Conservation (phyloP, 139 green algal species). For the Chlorella sp. region DNA sequence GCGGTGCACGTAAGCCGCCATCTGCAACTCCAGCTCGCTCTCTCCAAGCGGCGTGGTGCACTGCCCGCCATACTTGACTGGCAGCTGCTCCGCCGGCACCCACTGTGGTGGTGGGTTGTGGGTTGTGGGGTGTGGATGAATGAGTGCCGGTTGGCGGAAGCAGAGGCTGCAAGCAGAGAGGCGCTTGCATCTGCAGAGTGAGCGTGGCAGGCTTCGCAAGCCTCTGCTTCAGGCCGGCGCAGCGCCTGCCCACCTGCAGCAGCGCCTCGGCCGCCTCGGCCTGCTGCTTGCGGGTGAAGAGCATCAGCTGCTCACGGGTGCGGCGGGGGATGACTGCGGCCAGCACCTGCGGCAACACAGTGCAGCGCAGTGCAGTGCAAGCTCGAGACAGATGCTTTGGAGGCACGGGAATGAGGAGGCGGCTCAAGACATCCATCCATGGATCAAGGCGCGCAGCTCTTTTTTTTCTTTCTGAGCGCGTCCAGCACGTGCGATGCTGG, state of each 20-base stretch:
- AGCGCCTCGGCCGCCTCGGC: conserved; percentile 16
- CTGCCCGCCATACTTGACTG: conserved; percentile 21
- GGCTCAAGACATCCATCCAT: too few relatives aligned
- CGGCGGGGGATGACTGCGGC: conserved; percentile 10
- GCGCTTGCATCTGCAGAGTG: too few relatives aligned
- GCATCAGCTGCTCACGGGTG: conserved; percentile 17
- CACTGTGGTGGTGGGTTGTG: background rate
- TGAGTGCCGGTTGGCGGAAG: too few relatives aligned
- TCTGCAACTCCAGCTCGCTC: background rate
- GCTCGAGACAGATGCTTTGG: too few relatives aligned
- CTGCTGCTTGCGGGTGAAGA: conserved; percentile 23
- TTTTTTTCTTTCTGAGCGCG: too few relatives aligned
- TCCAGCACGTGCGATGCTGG: too few relatives aligned
- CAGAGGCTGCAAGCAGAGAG: too few relatives aligned
- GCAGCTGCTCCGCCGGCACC: conserved; percentile 35
- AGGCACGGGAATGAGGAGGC: too few relatives aligned
- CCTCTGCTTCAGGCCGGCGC: too few relatives aligned
- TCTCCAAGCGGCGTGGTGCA: conserved; percentile 9
- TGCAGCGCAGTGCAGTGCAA: background rate
- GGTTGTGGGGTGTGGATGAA: too few relatives aligned
- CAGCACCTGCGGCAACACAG: background rate
- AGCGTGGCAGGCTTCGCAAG: too few relatives aligned
- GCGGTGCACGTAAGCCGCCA: background rate
- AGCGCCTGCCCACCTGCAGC: background rate
- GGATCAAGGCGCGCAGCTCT: too few relatives aligned